A percentile compares a stretch with the other conserved stretches of the same genome.
phyloP scores from a whole-genome alignment of 2,329 filamentous ascomycete genomes.

The Endothia cerciana region DNA sequence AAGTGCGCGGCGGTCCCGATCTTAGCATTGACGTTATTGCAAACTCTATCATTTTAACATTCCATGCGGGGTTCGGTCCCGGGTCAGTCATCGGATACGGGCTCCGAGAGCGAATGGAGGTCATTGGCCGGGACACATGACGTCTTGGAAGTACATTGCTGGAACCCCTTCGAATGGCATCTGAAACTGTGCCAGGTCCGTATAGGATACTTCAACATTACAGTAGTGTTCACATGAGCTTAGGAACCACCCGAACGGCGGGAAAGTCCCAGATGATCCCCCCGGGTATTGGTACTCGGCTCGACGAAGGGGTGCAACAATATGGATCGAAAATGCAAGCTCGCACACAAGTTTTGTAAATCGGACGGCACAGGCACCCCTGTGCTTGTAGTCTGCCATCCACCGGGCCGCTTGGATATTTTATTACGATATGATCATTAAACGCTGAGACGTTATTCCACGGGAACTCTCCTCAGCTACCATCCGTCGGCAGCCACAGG shows the following conservation, averaged over 20 bases:
- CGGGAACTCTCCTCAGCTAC: not conserved
- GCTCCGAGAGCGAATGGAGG: not conserved
- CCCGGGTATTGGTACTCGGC: not conserved
- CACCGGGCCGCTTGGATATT: not conserved
- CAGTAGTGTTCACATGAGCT: too few relatives aligned
- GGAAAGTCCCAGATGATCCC: not conserved
- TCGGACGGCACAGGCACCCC: not conserved
- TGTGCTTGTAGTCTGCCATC: not conserved
- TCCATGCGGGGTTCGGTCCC: not conserved
- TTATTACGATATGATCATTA: not conserved
- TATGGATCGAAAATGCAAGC: not conserved
- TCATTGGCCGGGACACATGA: not conserved
- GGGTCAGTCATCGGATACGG: not conserved
- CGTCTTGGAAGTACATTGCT: not conserved
- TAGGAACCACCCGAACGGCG: too few relatives aligned
- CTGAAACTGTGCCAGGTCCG: too few relatives aligned
- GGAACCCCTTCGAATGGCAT: not conserved
- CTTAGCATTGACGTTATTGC: not conserved
- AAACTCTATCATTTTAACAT: not conserved
- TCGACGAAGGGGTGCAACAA: not conserved
- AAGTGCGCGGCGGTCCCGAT: not conserved
- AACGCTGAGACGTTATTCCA: not conserved
- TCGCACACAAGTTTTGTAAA: not conserved
- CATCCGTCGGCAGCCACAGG: too few relatives aligned
- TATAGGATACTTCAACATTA: not conserved